Base-by-base conservation (phyloP, 176 grass and related monocot genomes). In the Oryza glaberrima region DNA sequence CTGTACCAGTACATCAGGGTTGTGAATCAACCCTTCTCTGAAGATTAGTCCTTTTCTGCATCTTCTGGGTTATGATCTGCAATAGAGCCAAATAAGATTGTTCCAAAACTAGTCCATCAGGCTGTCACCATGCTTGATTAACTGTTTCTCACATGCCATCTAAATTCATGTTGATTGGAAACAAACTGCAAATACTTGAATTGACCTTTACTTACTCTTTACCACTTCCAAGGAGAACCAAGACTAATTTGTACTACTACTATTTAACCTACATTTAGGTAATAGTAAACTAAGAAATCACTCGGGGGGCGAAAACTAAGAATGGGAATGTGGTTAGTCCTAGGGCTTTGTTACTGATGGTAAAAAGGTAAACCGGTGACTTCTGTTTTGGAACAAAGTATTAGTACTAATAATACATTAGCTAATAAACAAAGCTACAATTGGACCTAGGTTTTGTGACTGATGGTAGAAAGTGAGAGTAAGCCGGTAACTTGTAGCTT, bases 161-260 rank as follows among this genome's bases (percentile, higher is more conserved):
- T 20, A 67, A 83, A 83, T 35, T 67, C 73, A 12, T 12, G 48
- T 19, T 34, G 26, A 54, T 34, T 28, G 28, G 9, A 47, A 8
- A 17, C 17, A 20, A 26, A 66, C 7, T 19, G 14, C 30, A 67
- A 60, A 47, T 15, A 48, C 22, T 58, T 70, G 35, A 81, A 36
- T 70, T 81, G 46, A 69, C 32, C 11, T 74, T 10, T 43, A 9
- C 56, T 32, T 35, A 19, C 23, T 61, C 2, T 72, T 78, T 51
- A 65, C 67, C 41, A 49, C 44, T 74, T 61, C 36, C 61, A 68
- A 60, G 46, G 36, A 69, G 45, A 86, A 74, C 23, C 65, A 77
- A 44, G 17, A 64, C 26, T 49, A 48, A 3, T 61, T 14, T 82
- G 61, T 40, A 68, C 0, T 41, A 67, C 0, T 40, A 41, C 7